Conservation (phyloP, 2,329 filamentous ascomycete species). For the Dactylellina leptospora region DNA sequence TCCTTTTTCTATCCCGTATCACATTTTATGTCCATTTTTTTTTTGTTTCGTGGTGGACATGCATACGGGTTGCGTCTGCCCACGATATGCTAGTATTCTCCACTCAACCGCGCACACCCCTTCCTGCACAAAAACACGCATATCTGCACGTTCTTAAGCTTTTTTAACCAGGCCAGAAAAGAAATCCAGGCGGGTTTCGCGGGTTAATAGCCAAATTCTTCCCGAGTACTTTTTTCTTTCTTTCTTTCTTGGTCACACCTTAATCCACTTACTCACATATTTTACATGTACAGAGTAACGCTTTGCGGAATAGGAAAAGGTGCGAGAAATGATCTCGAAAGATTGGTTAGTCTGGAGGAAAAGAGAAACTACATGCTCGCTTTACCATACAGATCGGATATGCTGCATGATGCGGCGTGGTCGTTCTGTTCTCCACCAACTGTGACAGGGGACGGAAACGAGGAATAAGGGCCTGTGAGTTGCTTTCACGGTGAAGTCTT, state of each 20-base stretch:
- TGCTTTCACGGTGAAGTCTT: not conserved
- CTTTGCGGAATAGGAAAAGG: too few species aligned
- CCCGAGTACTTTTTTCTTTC: not conserved
- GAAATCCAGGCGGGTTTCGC: slow-evolving; percentile 37
- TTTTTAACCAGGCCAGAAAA: not conserved
- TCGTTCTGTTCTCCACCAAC: slow-evolving; percentile 4
- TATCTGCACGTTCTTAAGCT: slow-evolving; percentile 10
- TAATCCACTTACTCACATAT: too few species aligned
- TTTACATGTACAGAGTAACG: too few species aligned
- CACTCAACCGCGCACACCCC: not conserved
- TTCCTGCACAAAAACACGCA: slow-evolving; percentile 23
- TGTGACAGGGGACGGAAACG: slow-evolving; percentile 11
- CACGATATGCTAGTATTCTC: too few species aligned
- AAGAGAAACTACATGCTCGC: slow-evolving; percentile 13
- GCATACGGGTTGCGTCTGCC: too few species aligned
- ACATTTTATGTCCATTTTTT: slow-evolving; percentile 28
- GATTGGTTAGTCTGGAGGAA: not conserved
- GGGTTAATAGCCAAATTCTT: slow-evolving; percentile 2
- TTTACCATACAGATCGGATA: slow-evolving; percentile 33
- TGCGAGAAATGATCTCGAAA: too few species aligned
- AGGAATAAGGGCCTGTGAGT: too few species aligned
- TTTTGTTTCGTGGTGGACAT: too few species aligned
- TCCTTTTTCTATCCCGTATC: slow-evolving; percentile 24
- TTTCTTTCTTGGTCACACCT: too few species aligned
- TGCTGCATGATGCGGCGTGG: slow-evolving; percentile 41